These are phyloP conservation scores for Magnolia sinica DNA, from an alignment of 164 flowering plant species.

Conservation along the genomic window DNA sequence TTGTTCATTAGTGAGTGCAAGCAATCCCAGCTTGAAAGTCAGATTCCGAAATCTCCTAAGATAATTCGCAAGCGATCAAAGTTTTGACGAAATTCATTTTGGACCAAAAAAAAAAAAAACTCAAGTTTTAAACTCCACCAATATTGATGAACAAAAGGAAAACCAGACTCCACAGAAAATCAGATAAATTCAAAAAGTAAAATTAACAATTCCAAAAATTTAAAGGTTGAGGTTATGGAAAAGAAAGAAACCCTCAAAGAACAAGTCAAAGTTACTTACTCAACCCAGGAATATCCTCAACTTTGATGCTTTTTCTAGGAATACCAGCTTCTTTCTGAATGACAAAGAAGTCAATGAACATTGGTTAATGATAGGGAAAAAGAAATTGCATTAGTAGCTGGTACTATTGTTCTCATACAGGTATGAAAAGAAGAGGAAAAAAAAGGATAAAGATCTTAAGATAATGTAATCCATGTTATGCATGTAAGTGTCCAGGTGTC, in stretches of 20 bases:
- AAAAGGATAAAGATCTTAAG: neutral
- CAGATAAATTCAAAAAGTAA: neutral
- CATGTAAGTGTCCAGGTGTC: neutral
- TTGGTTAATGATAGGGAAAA: neutral
- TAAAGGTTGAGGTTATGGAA: neutral
- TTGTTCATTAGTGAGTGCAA: no score
- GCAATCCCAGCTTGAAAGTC: no score
- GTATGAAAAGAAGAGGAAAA: neutral
- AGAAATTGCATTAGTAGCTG: neutral
- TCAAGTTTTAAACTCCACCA: no score
- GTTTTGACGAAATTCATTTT: no score
- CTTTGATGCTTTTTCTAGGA: conserved; percentile 65
- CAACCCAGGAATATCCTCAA: conserved; percentile 92
- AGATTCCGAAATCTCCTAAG: no score
- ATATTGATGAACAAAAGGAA: no score
- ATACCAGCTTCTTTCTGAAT: conserved; percentile 86
- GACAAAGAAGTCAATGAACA: conserved; percentile 5
- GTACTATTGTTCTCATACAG: neutral
- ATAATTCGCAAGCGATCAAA: no score
- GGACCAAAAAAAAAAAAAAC: no score
- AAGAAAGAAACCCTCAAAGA: neutral
- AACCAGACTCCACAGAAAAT: no score
- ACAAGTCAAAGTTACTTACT: conserved; percentile 50
- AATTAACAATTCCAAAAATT: neutral
- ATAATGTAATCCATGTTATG: neutral